phyloP scores from a whole-genome alignment of 192 early-diverging fungal genomes.

The Backusella macrospora region DNA sequence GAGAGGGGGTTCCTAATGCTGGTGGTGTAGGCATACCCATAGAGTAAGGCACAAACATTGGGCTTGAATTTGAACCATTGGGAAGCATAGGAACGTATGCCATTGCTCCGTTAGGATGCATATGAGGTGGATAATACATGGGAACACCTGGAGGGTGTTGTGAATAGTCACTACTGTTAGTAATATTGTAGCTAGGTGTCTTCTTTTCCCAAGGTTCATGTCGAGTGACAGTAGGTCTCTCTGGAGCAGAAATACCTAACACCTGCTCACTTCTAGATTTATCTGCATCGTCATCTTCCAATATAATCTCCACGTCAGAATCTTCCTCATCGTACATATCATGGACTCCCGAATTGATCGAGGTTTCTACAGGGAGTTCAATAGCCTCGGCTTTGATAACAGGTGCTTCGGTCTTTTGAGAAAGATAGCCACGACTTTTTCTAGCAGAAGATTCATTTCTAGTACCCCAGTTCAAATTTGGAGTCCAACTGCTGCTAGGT shows the following conservation, averaged over 20 bases:
- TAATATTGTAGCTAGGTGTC: neutral
- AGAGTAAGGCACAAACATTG: neutral
- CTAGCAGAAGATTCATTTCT: neutral
- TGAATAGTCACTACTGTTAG: neutral
- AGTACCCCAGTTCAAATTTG: neutral
- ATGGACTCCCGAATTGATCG: neutral
- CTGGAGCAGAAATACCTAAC: constrained; percentile 29
- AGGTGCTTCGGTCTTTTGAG: constrained; percentile 14
- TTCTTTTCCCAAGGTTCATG: constrained; percentile 13
- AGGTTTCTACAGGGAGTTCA: neutral
- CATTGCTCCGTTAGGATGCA: neutral
- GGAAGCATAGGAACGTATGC: neutral
- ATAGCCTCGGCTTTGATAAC: neutral
- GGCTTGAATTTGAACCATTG: neutral
- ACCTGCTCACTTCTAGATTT: constrained; percentile 15
- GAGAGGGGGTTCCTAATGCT: neutral
- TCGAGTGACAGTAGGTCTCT: neutral
- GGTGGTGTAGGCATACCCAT: constrained; percentile 18
- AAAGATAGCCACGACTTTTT: constrained; percentile 18
- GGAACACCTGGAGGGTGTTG: neutral
- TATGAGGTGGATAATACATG: constrained; percentile 1
- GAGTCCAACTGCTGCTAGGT: neutral
- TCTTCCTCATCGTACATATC: constrained; percentile 27
- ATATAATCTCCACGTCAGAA: constrained; percentile 39
- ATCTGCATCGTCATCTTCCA: constrained; percentile 22